Conservation (phyloP, 352 stramenopile genomes). For the Pythium rhizo-oryzae region DNA sequence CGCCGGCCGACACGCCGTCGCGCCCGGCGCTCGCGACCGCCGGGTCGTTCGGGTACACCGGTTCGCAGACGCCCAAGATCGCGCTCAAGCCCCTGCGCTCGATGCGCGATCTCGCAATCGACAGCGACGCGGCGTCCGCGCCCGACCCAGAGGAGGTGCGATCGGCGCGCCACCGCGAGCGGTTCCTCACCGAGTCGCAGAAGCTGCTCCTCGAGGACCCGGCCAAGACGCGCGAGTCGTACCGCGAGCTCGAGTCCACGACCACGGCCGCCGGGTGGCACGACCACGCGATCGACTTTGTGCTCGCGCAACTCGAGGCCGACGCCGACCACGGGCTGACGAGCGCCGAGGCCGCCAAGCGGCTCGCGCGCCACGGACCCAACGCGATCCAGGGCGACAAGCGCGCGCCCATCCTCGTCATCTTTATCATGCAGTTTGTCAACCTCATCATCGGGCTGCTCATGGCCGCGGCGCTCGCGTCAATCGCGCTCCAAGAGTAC, state of each 20-base stretch:
- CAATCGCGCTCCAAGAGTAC: slow-evolving; percentile 42
- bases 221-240: slow-evolving; percentile 42
- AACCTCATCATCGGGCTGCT: slow-evolving; percentile 47
- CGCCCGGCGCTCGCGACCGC: not conserved
- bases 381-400: slow-evolving; percentile 35
- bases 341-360: slow-evolving; percentile 23
- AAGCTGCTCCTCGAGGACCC: slow-evolving; percentile 37
- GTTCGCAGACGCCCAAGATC: slow-evolving; percentile 27
- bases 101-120: not conserved
- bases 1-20: slow-evolving; percentile 16
- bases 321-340: slow-evolving; percentile 23
- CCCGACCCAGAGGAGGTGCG: slow-evolving; percentile 6
- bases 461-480: slow-evolving; percentile 39
- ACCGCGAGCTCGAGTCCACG: slow-evolving; percentile 38
- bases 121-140: not conserved
- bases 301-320: slow-evolving; percentile 38
- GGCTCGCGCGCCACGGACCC: slow-evolving; percentile 24
- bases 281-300: slow-evolving; percentile 30
- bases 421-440: slow-evolving; percentile 45
- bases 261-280: slow-evolving; percentile 36
- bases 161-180: slow-evolving; percentile 28
- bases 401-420: slow-evolving; percentile 28
- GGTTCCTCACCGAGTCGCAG: slow-evolving; percentile 43
- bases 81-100: slow-evolving; percentile 23
- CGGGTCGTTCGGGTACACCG: slow-evolving; percentile 28